These are phyloP conservation scores for Lepidium sativum DNA, from an alignment of 345 rosid species.

Conservation along the genomic window DNA sequence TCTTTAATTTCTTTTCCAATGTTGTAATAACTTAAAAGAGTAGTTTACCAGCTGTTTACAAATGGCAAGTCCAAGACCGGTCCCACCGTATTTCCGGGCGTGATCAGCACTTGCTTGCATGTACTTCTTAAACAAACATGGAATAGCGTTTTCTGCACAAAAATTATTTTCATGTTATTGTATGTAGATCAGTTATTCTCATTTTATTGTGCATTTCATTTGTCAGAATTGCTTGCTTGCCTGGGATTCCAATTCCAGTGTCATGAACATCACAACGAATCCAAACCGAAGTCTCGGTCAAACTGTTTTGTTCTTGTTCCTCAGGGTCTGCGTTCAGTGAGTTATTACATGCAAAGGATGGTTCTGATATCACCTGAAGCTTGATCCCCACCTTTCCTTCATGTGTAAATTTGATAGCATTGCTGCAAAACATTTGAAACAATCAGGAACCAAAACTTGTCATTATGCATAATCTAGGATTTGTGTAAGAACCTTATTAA, in stretches of 20 bases:
- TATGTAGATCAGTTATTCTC: not conserved
- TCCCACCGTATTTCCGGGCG: slow-evolving; percentile 95
- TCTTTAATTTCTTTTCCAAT: not conserved
- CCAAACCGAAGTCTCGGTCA: slow-evolving; percentile 63
- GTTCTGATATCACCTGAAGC: slow-evolving; percentile 58
- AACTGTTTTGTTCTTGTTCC: slow-evolving; percentile 33
- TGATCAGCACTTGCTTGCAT: slow-evolving; percentile 96
- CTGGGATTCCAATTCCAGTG: slow-evolving; percentile 97
- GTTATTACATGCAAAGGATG: slow-evolving; percentile 39
- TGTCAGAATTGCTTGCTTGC: slow-evolving; percentile 24
- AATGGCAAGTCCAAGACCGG: slow-evolving; percentile 94
- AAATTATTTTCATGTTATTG: too few species aligned
- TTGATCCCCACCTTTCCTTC: slow-evolving; percentile 88
- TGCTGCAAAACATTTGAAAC: too few species aligned
- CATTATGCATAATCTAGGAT: too few species aligned
- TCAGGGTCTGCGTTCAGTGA: slow-evolving; percentile 27
- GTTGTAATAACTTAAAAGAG: not conserved
- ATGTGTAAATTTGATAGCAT: slow-evolving; percentile 15
- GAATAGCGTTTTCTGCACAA: slow-evolving; percentile 72
- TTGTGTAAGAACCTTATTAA: slow-evolving; percentile 46
- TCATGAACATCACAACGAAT: slow-evolving; percentile 82
- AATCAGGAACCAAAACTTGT: too few species aligned
- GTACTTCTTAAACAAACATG: slow-evolving; percentile 78
- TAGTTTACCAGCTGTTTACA: slow-evolving; percentile 85
- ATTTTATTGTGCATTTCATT: not conserved